Percentiles rank a stretch among this genome's conserved stretches.
Evolutionary conservation across 805 yeast genomes (phyloP).

Genomic region (Suhomyces canberraensis): DNA sequence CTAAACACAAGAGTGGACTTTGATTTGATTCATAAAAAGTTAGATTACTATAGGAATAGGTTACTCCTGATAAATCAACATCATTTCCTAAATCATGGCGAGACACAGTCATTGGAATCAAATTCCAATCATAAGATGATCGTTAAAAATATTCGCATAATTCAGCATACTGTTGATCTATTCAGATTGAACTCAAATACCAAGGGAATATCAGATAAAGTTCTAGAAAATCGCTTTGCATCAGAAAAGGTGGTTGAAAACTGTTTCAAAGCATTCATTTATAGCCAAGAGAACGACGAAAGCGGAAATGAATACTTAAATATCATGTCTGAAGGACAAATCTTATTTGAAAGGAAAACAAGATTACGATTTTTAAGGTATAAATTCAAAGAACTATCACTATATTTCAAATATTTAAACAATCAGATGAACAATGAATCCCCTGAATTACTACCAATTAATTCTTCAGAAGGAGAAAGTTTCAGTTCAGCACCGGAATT

Average conservation of each 20-base stretch:
- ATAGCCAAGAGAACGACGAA: not conserved
- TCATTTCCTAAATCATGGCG: not conserved
- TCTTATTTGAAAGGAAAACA: constrained; percentile 4
- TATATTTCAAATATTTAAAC: constrained; percentile 1
- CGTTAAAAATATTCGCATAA: not conserved
- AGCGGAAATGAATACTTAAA: constrained; percentile 1
- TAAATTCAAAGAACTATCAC: constrained; percentile 12
- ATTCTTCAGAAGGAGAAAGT: not conserved
- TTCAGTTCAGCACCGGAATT: not conserved
- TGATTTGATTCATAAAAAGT: constrained; percentile 11
- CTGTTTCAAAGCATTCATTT: not conserved
- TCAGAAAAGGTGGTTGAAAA: constrained; percentile 7
- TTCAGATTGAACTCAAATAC: constrained; percentile 1
- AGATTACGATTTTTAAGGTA: constrained; percentile 8
- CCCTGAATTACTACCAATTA: not conserved
- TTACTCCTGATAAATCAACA: not conserved
- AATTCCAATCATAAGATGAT: constrained; percentile 3
- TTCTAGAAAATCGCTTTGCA: constrained; percentile 11
- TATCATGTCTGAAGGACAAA: constrained; percentile 2
- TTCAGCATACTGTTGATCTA: not conserved
- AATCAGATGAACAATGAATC: not conserved
- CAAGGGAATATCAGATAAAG: constrained; percentile 3
- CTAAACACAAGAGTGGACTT: constrained; percentile 17
- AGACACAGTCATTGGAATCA: not conserved
- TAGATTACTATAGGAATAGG: constrained; percentile 10